Percentiles rank a stretch among this genome's conserved stretches.
These are phyloP conservation scores for Linum usitatissimum DNA, from an alignment of 345 rosid genomes.

Conservation along the genomic window DNA sequence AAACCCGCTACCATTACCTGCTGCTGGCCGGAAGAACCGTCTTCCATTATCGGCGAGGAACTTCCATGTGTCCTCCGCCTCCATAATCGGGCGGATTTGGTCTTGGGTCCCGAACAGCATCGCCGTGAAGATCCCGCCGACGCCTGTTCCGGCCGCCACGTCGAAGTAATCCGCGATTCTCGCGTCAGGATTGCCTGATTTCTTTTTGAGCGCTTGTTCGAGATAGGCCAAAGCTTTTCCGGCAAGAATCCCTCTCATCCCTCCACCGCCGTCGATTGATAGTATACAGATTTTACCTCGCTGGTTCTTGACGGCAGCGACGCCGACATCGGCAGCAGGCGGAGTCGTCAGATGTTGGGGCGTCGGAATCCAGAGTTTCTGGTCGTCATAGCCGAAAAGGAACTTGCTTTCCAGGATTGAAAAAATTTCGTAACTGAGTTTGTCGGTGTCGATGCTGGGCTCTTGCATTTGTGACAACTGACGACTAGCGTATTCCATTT, in stretches of 20 bases:
- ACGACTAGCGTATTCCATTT: slow-evolving; percentile 24
- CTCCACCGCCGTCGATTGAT: slow-evolving; percentile 64
- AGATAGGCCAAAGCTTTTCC: slow-evolving; percentile 85
- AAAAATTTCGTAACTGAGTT: slow-evolving; percentile 92
- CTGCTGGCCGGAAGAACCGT: slow-evolving; percentile 35
- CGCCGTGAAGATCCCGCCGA: slow-evolving; percentile 85
- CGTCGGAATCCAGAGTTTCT: slow-evolving; percentile 64
- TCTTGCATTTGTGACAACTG: slow-evolving; percentile 58
- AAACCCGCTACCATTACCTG: slow-evolving; percentile 16
- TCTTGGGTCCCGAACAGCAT: slow-evolving; percentile 80
- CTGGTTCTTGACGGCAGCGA: slow-evolving; percentile 62
- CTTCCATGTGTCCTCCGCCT: slow-evolving; percentile 89
- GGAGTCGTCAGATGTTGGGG: slow-evolving; percentile 18
- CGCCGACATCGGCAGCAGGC: slow-evolving; percentile 7
- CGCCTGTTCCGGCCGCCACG: slow-evolving; percentile 82
- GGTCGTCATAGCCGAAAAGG: slow-evolving; percentile 76
- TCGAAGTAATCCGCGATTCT: slow-evolving; percentile 85
- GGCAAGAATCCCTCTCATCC: slow-evolving; percentile 77
- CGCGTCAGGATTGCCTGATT: slow-evolving; percentile 85
- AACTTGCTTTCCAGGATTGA: slow-evolving; percentile 88
- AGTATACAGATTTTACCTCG: slow-evolving; percentile 85
- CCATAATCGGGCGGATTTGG: slow-evolving; percentile 50
- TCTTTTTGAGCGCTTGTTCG: slow-evolving; percentile 60
- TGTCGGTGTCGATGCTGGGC: slow-evolving; percentile 91
- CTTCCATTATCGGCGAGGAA: slow-evolving; percentile 60